phyloP scores from a whole-genome alignment of 139 green algal genomes.

The Diplosphaera chodatii region DNA sequence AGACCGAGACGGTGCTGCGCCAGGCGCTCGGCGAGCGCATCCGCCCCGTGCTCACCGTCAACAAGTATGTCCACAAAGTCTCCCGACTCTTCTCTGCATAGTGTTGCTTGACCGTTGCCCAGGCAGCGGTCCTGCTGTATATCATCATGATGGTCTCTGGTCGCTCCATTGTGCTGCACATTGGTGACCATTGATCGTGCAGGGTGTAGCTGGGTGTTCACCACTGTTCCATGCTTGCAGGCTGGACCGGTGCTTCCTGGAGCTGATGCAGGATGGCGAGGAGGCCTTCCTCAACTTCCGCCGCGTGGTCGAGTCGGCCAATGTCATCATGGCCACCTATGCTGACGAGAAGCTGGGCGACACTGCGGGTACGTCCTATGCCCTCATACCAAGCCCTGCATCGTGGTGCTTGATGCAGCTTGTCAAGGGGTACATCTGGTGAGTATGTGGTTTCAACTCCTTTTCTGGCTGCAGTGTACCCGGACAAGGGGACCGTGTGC shows the following conservation, averaged over 20 bases:
- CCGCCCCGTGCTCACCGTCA: slow-evolving; percentile 94
- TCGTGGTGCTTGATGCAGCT: no score
- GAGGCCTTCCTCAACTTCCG: slow-evolving; percentile 93
- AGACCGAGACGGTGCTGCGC: slow-evolving; percentile 99
- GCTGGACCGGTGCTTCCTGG: slow-evolving; percentile 99
- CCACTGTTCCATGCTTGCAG: no score
- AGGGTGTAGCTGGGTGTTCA: no score
- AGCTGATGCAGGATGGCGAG: slow-evolving; percentile 92
- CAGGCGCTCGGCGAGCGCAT: slow-evolving; percentile 94
- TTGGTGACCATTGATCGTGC: no score
- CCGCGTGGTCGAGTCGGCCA: slow-evolving; percentile 97
- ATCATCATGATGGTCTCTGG: no score
- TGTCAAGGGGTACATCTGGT: no score
- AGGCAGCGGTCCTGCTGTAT: no score
- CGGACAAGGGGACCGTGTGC: slow-evolving; percentile 94
- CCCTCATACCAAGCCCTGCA: no score
- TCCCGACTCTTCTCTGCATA: no score
- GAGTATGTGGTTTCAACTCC: no score
- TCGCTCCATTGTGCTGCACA: no score
- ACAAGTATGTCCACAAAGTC: slow-evolving; percentile 42
- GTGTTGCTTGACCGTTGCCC: no score
- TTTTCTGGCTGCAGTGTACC: slow-evolving; percentile 61
- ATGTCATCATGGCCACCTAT: slow-evolving; percentile 99
- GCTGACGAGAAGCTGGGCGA: slow-evolving; percentile 93
- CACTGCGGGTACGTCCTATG: slow-evolving; percentile 39